phyloP scores from a whole-genome alignment of 2,329 filamentous ascomycete genomes.

The Diaporthe velutina region DNA sequence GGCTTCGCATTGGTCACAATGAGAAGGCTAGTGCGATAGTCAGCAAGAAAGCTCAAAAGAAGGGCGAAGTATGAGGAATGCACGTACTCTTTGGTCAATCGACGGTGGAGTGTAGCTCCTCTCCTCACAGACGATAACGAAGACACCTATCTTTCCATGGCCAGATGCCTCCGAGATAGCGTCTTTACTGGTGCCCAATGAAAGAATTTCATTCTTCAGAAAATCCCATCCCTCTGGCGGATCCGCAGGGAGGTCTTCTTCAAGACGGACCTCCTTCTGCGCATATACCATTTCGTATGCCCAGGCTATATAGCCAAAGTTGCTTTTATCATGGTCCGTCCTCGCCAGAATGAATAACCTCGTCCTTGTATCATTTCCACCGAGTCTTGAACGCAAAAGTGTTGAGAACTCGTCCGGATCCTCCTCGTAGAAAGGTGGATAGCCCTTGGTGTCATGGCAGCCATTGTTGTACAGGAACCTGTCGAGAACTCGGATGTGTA shows the following conservation, averaged over 20 bases:
- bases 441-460: neutral
- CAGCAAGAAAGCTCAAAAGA: neutral
- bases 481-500: neutral
- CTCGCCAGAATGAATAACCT: neutral
- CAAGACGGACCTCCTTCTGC: neutral
- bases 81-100: neutral
- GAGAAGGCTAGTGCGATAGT: neutral
- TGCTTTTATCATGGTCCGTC: neutral
- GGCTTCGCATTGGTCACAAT: neutral
- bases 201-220: neutral
- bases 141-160: neutral
- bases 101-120: neutral
- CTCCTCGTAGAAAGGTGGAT: neutral
- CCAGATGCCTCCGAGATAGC: neutral
- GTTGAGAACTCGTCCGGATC: neutral
- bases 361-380: neutral
- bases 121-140: neutral
- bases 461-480: neutral
- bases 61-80: neutral
- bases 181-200: neutral
- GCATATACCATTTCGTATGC: neutral
- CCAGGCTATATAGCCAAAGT: conserved; percentile 12
- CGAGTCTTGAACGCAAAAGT: neutral
- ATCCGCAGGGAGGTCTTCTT: neutral
- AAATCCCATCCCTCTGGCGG: neutral